Percentiles rank a stretch among this genome's conserved stretches.
phyloP scores from a whole-genome alignment of 441 rosid genomes.

The Pelargonium australe region DNA sequence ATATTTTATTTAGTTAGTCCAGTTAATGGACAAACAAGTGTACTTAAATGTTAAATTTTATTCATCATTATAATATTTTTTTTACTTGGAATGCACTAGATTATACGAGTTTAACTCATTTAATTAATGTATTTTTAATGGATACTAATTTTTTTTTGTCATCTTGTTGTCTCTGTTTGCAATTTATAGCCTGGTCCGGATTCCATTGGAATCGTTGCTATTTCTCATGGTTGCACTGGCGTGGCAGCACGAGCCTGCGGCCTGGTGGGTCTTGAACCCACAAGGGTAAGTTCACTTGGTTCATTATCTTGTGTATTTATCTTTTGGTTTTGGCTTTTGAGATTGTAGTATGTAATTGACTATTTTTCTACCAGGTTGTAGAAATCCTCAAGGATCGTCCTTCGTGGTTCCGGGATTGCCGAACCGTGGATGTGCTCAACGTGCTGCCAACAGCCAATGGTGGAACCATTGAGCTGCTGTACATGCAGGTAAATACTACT shows the following conservation, averaged over 20 bases:
- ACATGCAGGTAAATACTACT: slow-evolving; percentile 60
- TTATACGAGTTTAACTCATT: not conserved
- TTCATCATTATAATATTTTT: not conserved
- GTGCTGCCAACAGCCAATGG: slow-evolving; percentile 94
- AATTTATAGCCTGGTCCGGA: slow-evolving; percentile 86
- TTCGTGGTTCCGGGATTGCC: slow-evolving; percentile 97
- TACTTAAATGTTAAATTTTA: too few species aligned
- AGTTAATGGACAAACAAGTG: too few species aligned
- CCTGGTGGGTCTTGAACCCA: slow-evolving; percentile 95
- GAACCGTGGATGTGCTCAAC: slow-evolving; percentile 97
- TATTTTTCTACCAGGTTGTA: slow-evolving; percentile 54
- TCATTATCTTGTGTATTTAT: not conserved
- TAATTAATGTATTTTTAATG: not conserved
- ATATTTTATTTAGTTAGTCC: too few species aligned
- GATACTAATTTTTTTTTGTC: not conserved
- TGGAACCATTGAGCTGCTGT: slow-evolving; percentile 88
- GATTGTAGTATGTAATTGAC: not conserved
- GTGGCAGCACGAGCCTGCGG: slow-evolving; percentile 88
- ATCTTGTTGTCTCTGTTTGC: slow-evolving; percentile 60
- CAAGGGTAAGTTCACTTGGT: slow-evolving; percentile 47
- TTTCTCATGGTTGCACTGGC: slow-evolving; percentile 93
- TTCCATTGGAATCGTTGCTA: slow-evolving; percentile 86
- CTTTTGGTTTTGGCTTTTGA: not conserved
- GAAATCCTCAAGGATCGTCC: slow-evolving; percentile 98
- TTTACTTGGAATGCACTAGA: not conserved